Percentiles rank a stretch among this genome's conserved stretches.
phyloP scores from a whole-genome alignment of 108 stramenopile species.

The Phaeodactylum tricornutum region DNA sequence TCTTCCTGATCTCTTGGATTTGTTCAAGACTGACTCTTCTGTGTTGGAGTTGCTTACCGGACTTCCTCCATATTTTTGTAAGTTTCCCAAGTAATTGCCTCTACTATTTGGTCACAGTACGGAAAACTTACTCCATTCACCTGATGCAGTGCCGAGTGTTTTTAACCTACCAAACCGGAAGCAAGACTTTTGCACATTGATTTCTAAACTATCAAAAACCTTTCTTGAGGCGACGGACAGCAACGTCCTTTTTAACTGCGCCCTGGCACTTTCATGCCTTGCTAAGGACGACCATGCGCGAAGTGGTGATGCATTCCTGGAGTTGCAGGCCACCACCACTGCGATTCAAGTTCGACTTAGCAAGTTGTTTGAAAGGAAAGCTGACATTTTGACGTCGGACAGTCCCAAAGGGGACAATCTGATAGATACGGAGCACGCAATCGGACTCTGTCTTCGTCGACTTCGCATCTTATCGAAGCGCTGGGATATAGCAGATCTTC shows the following conservation, averaged over 20 bases:
- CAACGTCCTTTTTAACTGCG: constrained; percentile 41
- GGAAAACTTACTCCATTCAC: background rate
- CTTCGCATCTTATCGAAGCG: constrained; percentile 39
- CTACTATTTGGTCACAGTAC: too few species aligned
- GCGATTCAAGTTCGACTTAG: constrained; percentile 47
- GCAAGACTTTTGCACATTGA: constrained; percentile 47
- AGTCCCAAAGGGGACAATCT: constrained; percentile 6
- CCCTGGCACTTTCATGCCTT: constrained; percentile 37
- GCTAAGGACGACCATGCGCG: constrained; percentile 57
- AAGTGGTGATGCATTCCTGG: constrained; percentile 41
- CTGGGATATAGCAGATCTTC: constrained; percentile 20
- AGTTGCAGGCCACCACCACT: constrained; percentile 37
- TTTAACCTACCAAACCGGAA: constrained; percentile 63
- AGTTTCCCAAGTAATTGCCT: constrained; percentile 9
- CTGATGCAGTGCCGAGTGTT: constrained; percentile 19
- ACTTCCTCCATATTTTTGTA: constrained; percentile 55
- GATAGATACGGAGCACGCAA: constrained; percentile 45
- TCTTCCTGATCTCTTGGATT: constrained; percentile 55
- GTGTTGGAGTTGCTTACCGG: constrained; percentile 46
- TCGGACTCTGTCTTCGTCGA: constrained; percentile 48
- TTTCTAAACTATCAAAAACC: constrained; percentile 51
- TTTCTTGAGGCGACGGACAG: constrained; percentile 59
- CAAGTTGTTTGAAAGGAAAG: constrained; percentile 24
- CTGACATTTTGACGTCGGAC: background rate
- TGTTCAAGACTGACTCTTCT: constrained; percentile 65